Percentiles rank a stretch among this genome's conserved stretches.
phyloP scores from a whole-genome alignment of 1,139 yeast species.

The Geotrichum fermentans region DNA sequence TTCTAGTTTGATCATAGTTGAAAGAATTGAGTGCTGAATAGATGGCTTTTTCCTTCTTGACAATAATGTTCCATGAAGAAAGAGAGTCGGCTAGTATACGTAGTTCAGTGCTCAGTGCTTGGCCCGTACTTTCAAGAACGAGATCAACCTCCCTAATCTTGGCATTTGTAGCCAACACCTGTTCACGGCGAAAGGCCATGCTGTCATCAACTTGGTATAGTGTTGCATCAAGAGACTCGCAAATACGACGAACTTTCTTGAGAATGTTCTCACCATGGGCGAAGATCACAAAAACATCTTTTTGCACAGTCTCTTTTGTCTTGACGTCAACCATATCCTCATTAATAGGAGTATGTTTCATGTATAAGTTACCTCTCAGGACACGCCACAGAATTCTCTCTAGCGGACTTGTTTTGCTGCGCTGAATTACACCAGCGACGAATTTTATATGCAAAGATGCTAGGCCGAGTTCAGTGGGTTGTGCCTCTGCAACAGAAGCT shows the following conservation, averaged over 20 bases:
- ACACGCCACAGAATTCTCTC: conserved; percentile 92
- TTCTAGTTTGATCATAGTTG: conserved; percentile 77
- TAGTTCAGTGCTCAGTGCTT: conserved; percentile 69
- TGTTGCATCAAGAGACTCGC: conserved; percentile 79
- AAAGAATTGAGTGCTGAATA: conserved; percentile 74
- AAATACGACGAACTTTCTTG: conserved; percentile 63
- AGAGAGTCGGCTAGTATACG: conserved; percentile 70
- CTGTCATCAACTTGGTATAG: conserved; percentile 65
- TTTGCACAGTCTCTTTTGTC: conserved; percentile 48
- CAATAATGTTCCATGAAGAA: conserved; percentile 59
- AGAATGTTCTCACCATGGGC: conserved; percentile 79
- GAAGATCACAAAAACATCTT: conserved; percentile 76
- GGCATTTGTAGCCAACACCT: conserved; percentile 53
- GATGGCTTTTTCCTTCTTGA: conserved; percentile 68
- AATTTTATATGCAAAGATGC: conserved; percentile 46
- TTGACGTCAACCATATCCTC: conserved; percentile 53
- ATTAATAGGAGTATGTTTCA: conserved; percentile 62
- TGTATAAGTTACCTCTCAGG: conserved; percentile 81
- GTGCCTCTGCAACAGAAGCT: not conserved
- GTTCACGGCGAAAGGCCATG: conserved; percentile 51
- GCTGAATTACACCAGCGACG: conserved; percentile 77
- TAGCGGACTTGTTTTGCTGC: conserved; percentile 62
- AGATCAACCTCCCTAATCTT: conserved; percentile 59
- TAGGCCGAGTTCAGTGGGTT: conserved; percentile 19
- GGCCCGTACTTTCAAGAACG: conserved; percentile 66